These are phyloP conservation scores for Naganishia friedmannii DNA, from an alignment of 768 basidiomycete genomes.

Conservation along the genomic window DNA sequence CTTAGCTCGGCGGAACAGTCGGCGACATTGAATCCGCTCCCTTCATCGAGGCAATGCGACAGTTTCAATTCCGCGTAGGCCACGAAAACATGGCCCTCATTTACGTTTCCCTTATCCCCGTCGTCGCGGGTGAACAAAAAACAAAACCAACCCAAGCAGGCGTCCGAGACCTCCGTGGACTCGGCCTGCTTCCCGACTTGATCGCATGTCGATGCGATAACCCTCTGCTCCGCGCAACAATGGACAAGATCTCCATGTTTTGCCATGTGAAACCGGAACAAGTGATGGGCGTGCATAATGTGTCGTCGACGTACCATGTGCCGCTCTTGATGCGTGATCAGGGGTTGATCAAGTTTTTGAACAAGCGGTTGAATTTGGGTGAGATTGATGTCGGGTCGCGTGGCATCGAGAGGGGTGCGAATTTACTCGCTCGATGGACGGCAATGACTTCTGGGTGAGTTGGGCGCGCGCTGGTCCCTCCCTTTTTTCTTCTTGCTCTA, in stretches of 20 bases:
- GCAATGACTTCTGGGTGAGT: constrained; percentile 74
- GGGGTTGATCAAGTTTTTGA: constrained; percentile 81
- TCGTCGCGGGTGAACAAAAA: constrained; percentile 98
- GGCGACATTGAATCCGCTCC: constrained; percentile 98
- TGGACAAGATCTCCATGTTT: constrained; percentile 98
- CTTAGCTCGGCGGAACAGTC: constrained; percentile 86
- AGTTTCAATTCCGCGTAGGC: constrained; percentile 98
- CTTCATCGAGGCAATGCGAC: constrained; percentile 98
- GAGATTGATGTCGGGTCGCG: constrained; percentile 59
- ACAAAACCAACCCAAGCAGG: constrained; percentile 98
- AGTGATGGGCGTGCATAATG: constrained; percentile 93
- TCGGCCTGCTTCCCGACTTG: constrained; percentile 91
- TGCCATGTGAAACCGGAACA: constrained; percentile 83
- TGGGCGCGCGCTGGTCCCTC: no score
- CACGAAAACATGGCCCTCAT: constrained; percentile 94
- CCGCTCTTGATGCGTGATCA: constrained; percentile 87
- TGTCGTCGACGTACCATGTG: constrained; percentile 94
- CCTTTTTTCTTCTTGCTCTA: no score
- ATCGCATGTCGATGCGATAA: constrained; percentile 88
- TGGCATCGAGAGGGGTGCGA: constrained; percentile 63
- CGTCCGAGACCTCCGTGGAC: constrained; percentile 84
- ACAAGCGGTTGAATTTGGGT: constrained; percentile 72
- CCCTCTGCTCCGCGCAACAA: constrained; percentile 77
- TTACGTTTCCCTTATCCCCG: constrained; percentile 95
- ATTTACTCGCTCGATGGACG: constrained; percentile 73